Percentiles rank a stretch among this genome's conserved stretches.
Evolutionary conservation across 2,329 filamentous ascomycete species (phyloP).

Genomic region (Helminthosporium solani): DNA sequence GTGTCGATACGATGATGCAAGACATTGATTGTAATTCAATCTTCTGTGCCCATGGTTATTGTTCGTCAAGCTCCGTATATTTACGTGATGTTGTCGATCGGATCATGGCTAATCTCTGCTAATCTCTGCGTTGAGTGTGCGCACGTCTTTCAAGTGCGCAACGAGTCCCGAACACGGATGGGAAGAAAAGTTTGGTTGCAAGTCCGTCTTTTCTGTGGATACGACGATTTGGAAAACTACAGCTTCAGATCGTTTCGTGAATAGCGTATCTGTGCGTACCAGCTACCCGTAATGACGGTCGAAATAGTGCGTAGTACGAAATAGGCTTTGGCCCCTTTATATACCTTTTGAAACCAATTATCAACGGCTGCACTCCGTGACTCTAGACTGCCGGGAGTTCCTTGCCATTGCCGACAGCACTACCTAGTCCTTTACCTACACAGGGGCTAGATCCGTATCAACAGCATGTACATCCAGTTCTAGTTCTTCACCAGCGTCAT

Average conservation of each 20-base stretch:
- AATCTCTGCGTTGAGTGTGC: not conserved
- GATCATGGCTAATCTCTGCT: too few species aligned
- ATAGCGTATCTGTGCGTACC: conserved; percentile 5
- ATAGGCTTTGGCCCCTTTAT: not conserved
- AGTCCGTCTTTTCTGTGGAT: conserved; percentile 1
- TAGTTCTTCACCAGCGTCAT: not conserved
- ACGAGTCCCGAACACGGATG: conserved; percentile 1
- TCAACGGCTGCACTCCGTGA: too few species aligned
- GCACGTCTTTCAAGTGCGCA: conserved; percentile 1
- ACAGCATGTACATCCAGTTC: not conserved
- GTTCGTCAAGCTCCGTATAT: too few species aligned
- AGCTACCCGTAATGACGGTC: conserved; percentile 1
- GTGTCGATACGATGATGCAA: too few species aligned
- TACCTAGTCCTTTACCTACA: not conserved
- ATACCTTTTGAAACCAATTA: not conserved
- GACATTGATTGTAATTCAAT: too few species aligned
- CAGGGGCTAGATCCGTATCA: not conserved
- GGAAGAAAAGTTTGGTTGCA: conserved; percentile 4
- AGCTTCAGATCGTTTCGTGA: not conserved
- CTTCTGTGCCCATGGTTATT: too few species aligned
- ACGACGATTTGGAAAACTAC: not conserved
- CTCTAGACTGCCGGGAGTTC: not conserved
- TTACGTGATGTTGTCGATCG: too few species aligned
- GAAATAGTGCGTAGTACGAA: not conserved
- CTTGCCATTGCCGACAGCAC: not conserved